These are phyloP conservation scores for Rheum nobile DNA, from an alignment of 148 eudicot genomes.

Conservation along the genomic window DNA sequence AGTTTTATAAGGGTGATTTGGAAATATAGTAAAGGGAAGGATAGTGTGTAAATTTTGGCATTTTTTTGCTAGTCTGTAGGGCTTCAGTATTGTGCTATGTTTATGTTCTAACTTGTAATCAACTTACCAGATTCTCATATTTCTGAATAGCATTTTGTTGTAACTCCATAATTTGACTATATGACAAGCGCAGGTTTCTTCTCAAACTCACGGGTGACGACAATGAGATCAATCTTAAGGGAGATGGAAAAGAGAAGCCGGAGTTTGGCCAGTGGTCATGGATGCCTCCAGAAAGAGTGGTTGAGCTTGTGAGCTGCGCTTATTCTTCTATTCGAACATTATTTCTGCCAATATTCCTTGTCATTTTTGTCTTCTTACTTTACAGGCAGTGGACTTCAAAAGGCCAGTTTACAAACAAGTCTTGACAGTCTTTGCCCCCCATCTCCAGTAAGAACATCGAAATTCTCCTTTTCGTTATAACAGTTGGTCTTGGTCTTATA, in stretches of 20 bases:
- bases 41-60: too few species aligned
- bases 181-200: slow-evolving; percentile 51
- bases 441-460: slow-evolving; percentile 33
- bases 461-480: not conserved
- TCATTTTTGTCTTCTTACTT: not conserved
- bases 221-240: slow-evolving; percentile 71
- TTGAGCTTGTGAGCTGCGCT: slow-evolving; percentile 40
- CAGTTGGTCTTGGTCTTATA: not conserved
- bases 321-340: not conserved
- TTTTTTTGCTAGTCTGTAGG: not conserved
- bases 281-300: slow-evolving; percentile 74
- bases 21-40: not conserved
- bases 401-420: slow-evolving; percentile 78
- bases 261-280: slow-evolving; percentile 95
- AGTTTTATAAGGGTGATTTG: too few species aligned
- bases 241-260: slow-evolving; percentile 86
- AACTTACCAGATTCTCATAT: not conserved
- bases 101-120: not conserved
- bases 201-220: slow-evolving; percentile 70
- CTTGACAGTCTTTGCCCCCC: slow-evolving; percentile 52
- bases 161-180: not conserved
- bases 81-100: not conserved
- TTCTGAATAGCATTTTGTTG: not conserved
- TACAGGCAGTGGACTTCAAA: slow-evolving; percentile 90
- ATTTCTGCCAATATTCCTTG: not conserved